These are phyloP conservation scores for Mycena alexandri DNA, from an alignment of 768 basidiomycete species.

Conservation along the genomic window DNA sequence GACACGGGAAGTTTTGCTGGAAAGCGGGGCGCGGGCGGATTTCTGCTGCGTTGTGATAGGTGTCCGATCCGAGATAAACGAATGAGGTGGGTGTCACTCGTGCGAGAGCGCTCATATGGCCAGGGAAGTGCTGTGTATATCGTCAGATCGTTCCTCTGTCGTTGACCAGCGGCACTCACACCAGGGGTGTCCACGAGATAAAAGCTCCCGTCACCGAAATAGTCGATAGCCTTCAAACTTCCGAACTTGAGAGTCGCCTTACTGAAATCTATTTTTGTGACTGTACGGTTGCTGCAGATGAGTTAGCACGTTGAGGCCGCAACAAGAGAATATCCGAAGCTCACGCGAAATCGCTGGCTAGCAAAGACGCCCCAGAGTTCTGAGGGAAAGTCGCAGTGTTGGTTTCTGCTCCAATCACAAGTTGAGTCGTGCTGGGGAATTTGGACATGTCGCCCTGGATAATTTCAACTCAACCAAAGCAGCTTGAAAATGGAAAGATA, in stretches of 20 bases:
- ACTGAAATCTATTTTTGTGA: conserved; percentile 27
- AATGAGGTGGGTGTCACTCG: conserved; percentile 27
- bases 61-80: conserved; percentile 31
- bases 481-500: background rate
- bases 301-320: background rate
- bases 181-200: conserved; percentile 36
- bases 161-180: background rate
- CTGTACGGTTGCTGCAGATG: conserved; percentile 19
- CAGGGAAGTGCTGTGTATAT: conserved; percentile 13
- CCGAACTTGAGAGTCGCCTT: conserved; percentile 15
- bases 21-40: conserved; percentile 21
- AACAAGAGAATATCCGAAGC: background rate
- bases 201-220: conserved; percentile 34
- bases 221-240: conserved; percentile 29
- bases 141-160: background rate
- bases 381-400: conserved; percentile 21
- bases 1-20: conserved; percentile 26
- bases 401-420: conserved; percentile 28
- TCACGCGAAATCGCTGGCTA: conserved; percentile 29
- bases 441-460: conserved; percentile 36
- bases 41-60: conserved; percentile 26
- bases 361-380: conserved; percentile 14
- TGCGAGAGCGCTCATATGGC: conserved; percentile 23
- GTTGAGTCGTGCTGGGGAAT: conserved; percentile 31
- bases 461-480: background rate